phyloP scores from a whole-genome alignment of 2,329 filamentous ascomycete genomes.

The Apiospora rasikravindrae region DNA sequence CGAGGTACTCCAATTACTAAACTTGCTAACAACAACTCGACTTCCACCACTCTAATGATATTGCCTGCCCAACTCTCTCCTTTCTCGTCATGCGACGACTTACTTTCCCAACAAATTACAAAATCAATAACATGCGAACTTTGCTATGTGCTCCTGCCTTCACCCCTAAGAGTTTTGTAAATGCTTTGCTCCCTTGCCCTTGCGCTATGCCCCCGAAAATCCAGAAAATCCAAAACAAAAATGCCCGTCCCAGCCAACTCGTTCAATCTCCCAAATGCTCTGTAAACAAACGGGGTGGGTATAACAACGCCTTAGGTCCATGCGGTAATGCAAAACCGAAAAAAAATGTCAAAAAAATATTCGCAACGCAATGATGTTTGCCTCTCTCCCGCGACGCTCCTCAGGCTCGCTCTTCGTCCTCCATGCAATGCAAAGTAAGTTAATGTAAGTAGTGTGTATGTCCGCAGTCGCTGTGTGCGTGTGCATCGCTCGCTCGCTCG shows the following conservation, averaged over 20 bases:
- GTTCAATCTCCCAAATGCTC: background rate
- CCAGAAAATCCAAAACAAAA: background rate
- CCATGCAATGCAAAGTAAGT: background rate
- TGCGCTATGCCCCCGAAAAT: background rate
- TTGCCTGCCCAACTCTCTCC: background rate
- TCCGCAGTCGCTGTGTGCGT: background rate
- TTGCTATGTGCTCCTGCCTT: background rate
- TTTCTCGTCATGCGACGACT: background rate
- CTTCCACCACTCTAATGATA: conserved; percentile 11
- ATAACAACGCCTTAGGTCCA: conserved; percentile 16
- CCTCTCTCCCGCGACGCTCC: background rate
- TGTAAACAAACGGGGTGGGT: conserved; percentile 10
- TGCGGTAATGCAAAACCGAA: conserved; percentile 1
- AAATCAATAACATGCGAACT: background rate
- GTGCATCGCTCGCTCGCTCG: too few relatives aligned
- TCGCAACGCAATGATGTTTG: background rate
- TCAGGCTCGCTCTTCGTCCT: background rate
- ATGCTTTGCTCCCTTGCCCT: background rate
- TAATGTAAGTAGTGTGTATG: background rate
- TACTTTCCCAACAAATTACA: background rate
- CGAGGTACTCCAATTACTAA: conserved; percentile 1
- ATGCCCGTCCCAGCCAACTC: background rate
- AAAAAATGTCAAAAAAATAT: conserved; percentile 6
- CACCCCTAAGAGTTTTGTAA: background rate
- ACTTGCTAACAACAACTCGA: background rate